A percentile compares a stretch with the other conserved stretches of the same genome.
These are phyloP conservation scores for Taiozyma sp. DNA, from an alignment of 1,139 yeast species.

Conservation along the genomic window DNA sequence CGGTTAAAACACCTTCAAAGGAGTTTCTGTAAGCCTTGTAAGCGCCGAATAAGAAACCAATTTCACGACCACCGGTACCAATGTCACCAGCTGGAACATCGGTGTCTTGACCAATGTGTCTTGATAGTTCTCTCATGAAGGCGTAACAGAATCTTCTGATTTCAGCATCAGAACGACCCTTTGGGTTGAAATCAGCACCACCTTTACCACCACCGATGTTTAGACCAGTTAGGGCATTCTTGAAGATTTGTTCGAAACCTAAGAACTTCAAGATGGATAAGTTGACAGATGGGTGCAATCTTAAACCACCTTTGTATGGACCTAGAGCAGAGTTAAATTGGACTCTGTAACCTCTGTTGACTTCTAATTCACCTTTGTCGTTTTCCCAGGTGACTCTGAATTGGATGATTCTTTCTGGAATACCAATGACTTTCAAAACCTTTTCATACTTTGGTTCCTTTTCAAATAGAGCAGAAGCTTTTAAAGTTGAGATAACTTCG, in stretches of 20 bases:
- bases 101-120: slow-evolving; percentile 95
- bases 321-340: slow-evolving; percentile 98
- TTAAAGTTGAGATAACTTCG: slow-evolving; percentile 83
- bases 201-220: slow-evolving; percentile 99
- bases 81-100: slow-evolving; percentile 99
- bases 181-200: slow-evolving; percentile 97
- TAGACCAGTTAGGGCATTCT: slow-evolving; percentile 95
- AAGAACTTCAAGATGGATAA: slow-evolving; percentile 91
- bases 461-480: slow-evolving; percentile 85
- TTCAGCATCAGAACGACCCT: slow-evolving; percentile 87
- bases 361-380: slow-evolving; percentile 86
- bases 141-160: slow-evolving; percentile 95
- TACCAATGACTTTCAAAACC: slow-evolving; percentile 84
- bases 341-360: slow-evolving; percentile 96
- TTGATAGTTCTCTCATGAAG: slow-evolving; percentile 91
- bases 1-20: slow-evolving; percentile 97
- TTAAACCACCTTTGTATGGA: slow-evolving; percentile 98
- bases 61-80: slow-evolving; percentile 90
- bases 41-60: slow-evolving; percentile 91
- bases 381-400: slow-evolving; percentile 98
- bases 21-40: slow-evolving; percentile 88
- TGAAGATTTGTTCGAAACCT: slow-evolving; percentile 98
- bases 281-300: slow-evolving; percentile 97
- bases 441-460: slow-evolving; percentile 87
- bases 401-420: slow-evolving; percentile 94